Conservation (phyloP, 352 stramenopile genomes). For the Peronospora belbahrii region DNA sequence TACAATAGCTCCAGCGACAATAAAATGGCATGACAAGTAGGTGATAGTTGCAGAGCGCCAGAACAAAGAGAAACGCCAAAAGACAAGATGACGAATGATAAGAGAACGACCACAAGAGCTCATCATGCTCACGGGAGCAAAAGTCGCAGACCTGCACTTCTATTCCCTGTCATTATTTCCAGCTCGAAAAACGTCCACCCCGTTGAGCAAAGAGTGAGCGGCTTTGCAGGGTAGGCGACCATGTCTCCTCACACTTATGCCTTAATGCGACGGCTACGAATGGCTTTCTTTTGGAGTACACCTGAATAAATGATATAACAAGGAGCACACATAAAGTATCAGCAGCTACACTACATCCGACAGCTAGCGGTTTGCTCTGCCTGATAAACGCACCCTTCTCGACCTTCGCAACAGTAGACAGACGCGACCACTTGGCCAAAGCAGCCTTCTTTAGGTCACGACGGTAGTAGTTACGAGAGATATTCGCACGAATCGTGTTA, state of each 20-base stretch:
- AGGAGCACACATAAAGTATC: not conserved
- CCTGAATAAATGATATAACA: constrained; percentile 13
- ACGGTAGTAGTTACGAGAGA: constrained; percentile 85
- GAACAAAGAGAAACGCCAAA: not conserved
- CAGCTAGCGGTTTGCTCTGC: not conserved
- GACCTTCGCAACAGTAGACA: constrained; percentile 83
- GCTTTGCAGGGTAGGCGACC: constrained; percentile 3
- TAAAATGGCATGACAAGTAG: constrained; percentile 39
- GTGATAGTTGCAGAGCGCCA: constrained; percentile 1
- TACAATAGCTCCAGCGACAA: constrained; percentile 16
- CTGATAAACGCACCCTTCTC: constrained; percentile 59
- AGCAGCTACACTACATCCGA: not conserved
- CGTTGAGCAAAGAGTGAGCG: constrained; percentile 5
- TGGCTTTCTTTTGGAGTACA: constrained; percentile 76
- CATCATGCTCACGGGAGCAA: constrained; percentile 27
- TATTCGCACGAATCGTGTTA: constrained; percentile 84
- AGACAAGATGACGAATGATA: not conserved
- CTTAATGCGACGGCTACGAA: constrained; percentile 78
- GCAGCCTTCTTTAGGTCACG: constrained; percentile 81
- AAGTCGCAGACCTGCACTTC: constrained; percentile 28
- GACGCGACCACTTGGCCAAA: constrained; percentile 78
- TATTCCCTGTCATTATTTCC: constrained; percentile 49
- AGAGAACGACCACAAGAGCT: constrained; percentile 3
- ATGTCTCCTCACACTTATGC: constrained; percentile 35
- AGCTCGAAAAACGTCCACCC: constrained; percentile 19